phyloP scores from a whole-genome alignment of 257 asterid genomes.

The Petunia secreta region DNA sequence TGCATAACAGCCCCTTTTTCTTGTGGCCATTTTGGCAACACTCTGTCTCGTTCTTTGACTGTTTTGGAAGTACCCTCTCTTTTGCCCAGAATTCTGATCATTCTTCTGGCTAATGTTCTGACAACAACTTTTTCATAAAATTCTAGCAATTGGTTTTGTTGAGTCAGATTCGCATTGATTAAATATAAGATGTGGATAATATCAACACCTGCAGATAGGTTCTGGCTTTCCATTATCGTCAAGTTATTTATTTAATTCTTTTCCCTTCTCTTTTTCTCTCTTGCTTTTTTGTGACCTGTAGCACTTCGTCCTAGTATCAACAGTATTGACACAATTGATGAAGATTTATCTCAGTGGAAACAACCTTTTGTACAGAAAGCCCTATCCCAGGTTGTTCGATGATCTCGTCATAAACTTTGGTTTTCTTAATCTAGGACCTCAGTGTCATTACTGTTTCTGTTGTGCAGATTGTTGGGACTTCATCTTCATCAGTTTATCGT shows the following conservation, averaged over 20 bases:
- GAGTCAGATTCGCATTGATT: neutral
- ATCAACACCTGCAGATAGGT: neutral
- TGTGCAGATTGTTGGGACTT: constrained; percentile 86
- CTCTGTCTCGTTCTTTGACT: neutral
- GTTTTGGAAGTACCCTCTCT: neutral
- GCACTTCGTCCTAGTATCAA: constrained; percentile 91
- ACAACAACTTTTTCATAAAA: neutral
- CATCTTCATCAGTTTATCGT: constrained; percentile 69
- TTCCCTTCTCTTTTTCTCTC: constrained; percentile 22
- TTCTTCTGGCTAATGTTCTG: neutral
- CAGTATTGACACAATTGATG: constrained; percentile 71
- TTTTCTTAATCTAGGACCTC: constrained; percentile 10
- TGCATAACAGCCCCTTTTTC: neutral
- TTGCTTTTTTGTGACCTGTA: constrained; percentile 44
- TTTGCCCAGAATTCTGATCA: constrained; percentile 10
- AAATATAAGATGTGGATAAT: neutral
- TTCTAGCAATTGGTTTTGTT: constrained; percentile 9
- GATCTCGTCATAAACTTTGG: constrained; percentile 23
- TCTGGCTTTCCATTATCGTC: neutral
- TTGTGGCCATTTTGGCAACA: constrained; percentile 2
- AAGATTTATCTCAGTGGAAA: constrained; percentile 85
- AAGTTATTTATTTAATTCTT: neutral
- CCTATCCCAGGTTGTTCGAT: constrained; percentile 67
- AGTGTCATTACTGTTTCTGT: constrained; percentile 35
- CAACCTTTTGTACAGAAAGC: constrained; percentile 82